Evolutionary conservation across 2,329 filamentous ascomycete genomes (phyloP), one percentile per base, ranked within the genome.

Genomic region (Pyrenochaeta sp.): DNA sequence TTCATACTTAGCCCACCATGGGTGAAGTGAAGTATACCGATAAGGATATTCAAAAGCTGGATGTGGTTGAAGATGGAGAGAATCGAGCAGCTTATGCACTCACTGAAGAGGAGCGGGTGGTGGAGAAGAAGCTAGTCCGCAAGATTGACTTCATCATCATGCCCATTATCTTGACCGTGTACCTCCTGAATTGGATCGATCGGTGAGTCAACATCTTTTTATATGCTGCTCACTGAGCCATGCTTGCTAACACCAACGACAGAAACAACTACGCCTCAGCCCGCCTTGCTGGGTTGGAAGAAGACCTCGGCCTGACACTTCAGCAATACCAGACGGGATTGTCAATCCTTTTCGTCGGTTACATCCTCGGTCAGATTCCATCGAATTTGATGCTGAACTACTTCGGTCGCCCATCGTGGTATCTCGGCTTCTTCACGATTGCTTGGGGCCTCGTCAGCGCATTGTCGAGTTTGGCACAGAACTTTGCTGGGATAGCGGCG

Each of bases 11-110:
- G 13, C 22, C 15, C 43, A 45, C 6, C 80, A 81, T 5, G 90
- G 86, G 86, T 90, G 90, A 67, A 89, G 74, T 88, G 86, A 5
- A 89, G 89, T 77, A 87, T 83, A 75, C 81, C 86, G 3, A 89
- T 85, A 0, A 78, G 80, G 32, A 80, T 84, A 1, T 85, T 85
- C 0, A 84, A 85, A 1, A 84, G 88, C 1, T 84, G 83, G 0
- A 80, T 87, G 6, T 79, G 81, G 48, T 81, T 87, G 1, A 83
- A 87, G 60, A 79, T 89, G 4, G 85, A 89, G 0, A 70, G 89
- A 2, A 86, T 89, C 65, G 86, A 83, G 64, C 86, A 88, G 71
- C 84, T 86, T 56, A 89, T 86, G 0, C 7, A 6, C 81, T 89
- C 7, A 84, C 84, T 32, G 89, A 89, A 74, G 89, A 90, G 75